Evolutionary conservation across 345 rosid genomes (phyloP), one percentile per base, ranked within the genome.

Genomic region (Erucastrum elatum): DNA sequence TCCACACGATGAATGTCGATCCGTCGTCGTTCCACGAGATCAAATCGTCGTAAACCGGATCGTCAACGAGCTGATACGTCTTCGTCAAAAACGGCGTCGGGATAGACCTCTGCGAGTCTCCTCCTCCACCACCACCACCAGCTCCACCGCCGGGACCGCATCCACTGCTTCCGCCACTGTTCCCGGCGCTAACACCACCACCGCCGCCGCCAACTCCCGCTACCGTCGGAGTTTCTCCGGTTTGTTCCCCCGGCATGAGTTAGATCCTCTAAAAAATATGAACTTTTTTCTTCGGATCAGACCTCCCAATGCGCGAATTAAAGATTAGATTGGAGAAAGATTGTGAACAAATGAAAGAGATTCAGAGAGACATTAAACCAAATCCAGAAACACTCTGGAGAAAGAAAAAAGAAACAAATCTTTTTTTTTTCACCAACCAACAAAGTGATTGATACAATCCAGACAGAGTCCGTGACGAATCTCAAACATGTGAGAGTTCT

Each of bases 11-110:
- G 82, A 94, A 94, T 9, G 90, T 84, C 2, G 97, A 82, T 76
- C 97, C 98, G 68, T 92, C 95, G 2, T 90, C 97, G 78, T 91
- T 92, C 98, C 98, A 94, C 0, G 97, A 88, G 13, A 94, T 89
- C 76, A 94, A 58, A 11, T 92, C 97, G 63, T 94, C 91, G 2
- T 87, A 80, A 13, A 84, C 56, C 8, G 91, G 89, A 81, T 94
- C 97, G 64, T 90, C 97, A 2, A 91, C 98, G 1, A 94, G 91
- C 74, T 91, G 94, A 66, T 84, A 92, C 1, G 97, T 94, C 81
- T 94, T 94, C 1, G 91, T 90, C 25, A 94, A 83, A 80, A 94
- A 94, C 59, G 97, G 98, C 31, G 98, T 92, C 27, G 97, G 97
- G 0, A 94, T 79, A n/a, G 91, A 84, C 76, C 97, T 86, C 82